Evolutionary conservation across 2,329 filamentous ascomycete species (phyloP).

Genomic region (Xylogone sp.): DNA sequence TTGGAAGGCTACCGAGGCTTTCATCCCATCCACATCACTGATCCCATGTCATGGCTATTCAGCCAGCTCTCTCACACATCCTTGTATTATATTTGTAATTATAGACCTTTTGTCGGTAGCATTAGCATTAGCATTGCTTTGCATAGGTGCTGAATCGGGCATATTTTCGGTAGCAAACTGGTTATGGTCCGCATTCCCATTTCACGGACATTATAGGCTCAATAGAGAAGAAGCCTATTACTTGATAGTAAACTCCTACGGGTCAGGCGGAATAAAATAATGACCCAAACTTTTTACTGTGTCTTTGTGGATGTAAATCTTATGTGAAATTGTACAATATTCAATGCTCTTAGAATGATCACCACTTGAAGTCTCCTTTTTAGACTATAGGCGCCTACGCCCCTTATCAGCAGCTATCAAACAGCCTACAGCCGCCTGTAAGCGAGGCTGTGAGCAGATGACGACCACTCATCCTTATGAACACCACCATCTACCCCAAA

Average conservation of each 20-base stretch:
- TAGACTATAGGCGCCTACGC: no score
- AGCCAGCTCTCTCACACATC: neutral
- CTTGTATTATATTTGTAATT: slow-evolving; percentile 1
- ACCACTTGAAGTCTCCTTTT: no score
- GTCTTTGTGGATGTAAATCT: no score
- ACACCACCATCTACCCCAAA: neutral
- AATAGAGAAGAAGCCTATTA: neutral
- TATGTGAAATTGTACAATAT: no score
- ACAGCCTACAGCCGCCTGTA: neutral
- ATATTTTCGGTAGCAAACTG: neutral
- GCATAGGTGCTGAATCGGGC: slow-evolving; percentile 2
- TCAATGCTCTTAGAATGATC: no score
- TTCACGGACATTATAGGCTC: neutral
- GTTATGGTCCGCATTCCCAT: neutral
- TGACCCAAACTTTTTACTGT: neutral
- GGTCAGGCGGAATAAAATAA: neutral
- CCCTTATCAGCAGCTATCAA: neutral
- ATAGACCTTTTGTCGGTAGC: neutral
- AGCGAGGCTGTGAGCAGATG: neutral
- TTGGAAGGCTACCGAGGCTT: neutral
- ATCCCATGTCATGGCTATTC: neutral
- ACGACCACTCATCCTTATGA: neutral
- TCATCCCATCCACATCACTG: neutral
- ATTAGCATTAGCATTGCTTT: slow-evolving; percentile 4
- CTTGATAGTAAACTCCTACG: neutral